These are phyloP conservation scores for Magnaporthiopsis poae DNA, from an alignment of 2,329 filamentous ascomycete species.

Conservation along the genomic window DNA sequence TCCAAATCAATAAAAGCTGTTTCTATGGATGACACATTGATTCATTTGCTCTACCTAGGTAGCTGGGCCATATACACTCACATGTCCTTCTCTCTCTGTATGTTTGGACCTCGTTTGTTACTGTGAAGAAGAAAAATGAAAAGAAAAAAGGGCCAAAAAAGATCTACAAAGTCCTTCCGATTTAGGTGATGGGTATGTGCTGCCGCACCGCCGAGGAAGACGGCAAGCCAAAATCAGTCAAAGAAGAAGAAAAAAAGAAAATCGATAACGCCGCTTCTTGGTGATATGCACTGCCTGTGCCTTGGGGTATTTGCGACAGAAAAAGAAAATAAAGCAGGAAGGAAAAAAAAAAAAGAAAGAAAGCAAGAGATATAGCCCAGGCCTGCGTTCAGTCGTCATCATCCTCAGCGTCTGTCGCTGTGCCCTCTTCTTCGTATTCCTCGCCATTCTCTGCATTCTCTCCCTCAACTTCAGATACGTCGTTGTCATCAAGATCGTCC, in stretches of 20 bases:
- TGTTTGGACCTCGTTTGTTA: background rate
- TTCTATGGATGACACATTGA: background rate
- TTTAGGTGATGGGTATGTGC: background rate
- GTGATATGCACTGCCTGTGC: background rate
- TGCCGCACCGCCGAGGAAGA: too few relatives aligned
- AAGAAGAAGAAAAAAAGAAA: background rate
- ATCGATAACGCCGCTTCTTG: background rate
- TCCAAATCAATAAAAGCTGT: too few relatives aligned
- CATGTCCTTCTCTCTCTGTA: background rate
- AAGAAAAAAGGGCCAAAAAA: background rate
- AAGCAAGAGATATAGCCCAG: background rate
- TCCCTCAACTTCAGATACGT: constrained; percentile 24
- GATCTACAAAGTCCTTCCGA: background rate
- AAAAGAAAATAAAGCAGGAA: background rate
- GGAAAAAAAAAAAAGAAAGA: background rate
- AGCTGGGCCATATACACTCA: background rate
- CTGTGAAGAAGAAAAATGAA: background rate
- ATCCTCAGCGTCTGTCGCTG: constrained; percentile 21
- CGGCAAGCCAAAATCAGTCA: background rate
- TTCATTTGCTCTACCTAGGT: background rate
- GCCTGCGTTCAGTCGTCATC: constrained; percentile 5
- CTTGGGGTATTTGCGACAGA: background rate
- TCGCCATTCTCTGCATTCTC: constrained; percentile 35
- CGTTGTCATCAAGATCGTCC: constrained; percentile 24
- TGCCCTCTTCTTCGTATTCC: constrained; percentile 26